Evolutionary conservation across 2,329 filamentous ascomycete species (phyloP).

Genomic region (Hypoxylon sp.): DNA sequence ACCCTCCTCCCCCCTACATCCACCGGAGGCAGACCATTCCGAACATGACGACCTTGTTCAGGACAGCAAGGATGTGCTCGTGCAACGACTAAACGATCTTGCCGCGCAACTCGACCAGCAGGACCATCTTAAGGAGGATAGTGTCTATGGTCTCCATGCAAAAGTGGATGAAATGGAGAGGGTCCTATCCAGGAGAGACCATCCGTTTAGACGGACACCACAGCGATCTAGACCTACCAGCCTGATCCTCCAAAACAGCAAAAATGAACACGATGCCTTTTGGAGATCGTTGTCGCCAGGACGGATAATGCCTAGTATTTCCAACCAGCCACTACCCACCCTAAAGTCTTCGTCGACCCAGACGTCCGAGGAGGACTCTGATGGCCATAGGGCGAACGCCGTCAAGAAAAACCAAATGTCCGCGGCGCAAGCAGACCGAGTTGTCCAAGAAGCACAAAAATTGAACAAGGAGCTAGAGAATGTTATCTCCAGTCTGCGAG

Average conservation of each 20-base stretch:
- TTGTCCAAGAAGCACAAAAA: constrained; percentile 60
- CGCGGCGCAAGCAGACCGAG: constrained; percentile 51
- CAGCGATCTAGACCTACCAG: constrained; percentile 37
- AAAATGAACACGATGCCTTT: constrained; percentile 47
- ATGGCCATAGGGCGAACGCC: neutral
- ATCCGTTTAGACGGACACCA: constrained; percentile 37
- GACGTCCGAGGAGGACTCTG: constrained; percentile 11
- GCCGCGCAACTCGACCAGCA: constrained; percentile 46
- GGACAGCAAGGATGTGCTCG: constrained; percentile 62
- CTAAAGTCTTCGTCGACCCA: constrained; percentile 40
- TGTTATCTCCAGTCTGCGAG: constrained; percentile 66
- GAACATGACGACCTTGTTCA: constrained; percentile 51
- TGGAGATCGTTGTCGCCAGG: constrained; percentile 56
- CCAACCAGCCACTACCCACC: constrained; percentile 36
- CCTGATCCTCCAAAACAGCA: constrained; percentile 27
- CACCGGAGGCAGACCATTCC: constrained; percentile 34
- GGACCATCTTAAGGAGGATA: constrained; percentile 49
- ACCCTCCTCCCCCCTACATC: constrained; percentile 45
- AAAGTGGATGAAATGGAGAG: constrained; percentile 63
- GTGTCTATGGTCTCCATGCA: constrained; percentile 57
- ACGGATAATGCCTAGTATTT: constrained; percentile 38
- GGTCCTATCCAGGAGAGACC: constrained; percentile 36
- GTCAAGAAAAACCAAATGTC: constrained; percentile 37
- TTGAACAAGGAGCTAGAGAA: constrained; percentile 66
- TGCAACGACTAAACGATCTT: constrained; percentile 57